phyloP scores from a whole-genome alignment of 306 rosid genomes.

The Prunus armeniaca region DNA sequence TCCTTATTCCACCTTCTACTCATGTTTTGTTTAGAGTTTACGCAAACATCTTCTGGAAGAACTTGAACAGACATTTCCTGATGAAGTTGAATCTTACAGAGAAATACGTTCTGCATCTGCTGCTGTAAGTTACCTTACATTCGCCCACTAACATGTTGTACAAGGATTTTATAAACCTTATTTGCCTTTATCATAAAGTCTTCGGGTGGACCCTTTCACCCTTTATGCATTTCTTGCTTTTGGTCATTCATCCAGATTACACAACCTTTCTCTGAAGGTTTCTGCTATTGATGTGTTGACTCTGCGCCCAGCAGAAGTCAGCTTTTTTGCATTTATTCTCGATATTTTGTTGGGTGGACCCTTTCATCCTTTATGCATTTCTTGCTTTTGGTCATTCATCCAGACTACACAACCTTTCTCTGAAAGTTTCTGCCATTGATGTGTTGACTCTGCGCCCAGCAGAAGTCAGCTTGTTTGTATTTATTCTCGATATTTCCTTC shows the following conservation, averaged over 20 bases:
- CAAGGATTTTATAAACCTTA: background rate
- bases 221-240: background rate
- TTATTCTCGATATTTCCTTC: background rate
- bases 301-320: background rate
- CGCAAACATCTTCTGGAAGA: slow-evolving; percentile 89
- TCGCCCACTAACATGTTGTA: slow-evolving; percentile 1
- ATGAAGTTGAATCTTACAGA: slow-evolving; percentile 75
- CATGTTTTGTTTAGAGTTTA: slow-evolving; percentile 50
- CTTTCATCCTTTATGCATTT: background rate
- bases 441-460: background rate
- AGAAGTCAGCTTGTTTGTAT: background rate
- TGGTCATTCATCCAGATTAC: background rate
- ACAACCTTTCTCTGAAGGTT: background rate
- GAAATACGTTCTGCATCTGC: slow-evolving; percentile 90
- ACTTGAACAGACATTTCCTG: slow-evolving; percentile 82
- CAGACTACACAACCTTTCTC: background rate
- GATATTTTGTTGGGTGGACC: no score
- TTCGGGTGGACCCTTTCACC: no score
- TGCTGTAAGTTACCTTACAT: slow-evolving; percentile 56
- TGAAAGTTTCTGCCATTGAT: background rate
- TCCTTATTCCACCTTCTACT: slow-evolving; percentile 23
- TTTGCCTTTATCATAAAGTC: background rate
- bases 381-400: background rate
- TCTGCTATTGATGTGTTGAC: background rate
- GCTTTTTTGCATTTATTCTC: background rate